phyloP scores from a whole-genome alignment of 2,329 filamentous ascomycete genomes.

The Anthostomella pinea region DNA sequence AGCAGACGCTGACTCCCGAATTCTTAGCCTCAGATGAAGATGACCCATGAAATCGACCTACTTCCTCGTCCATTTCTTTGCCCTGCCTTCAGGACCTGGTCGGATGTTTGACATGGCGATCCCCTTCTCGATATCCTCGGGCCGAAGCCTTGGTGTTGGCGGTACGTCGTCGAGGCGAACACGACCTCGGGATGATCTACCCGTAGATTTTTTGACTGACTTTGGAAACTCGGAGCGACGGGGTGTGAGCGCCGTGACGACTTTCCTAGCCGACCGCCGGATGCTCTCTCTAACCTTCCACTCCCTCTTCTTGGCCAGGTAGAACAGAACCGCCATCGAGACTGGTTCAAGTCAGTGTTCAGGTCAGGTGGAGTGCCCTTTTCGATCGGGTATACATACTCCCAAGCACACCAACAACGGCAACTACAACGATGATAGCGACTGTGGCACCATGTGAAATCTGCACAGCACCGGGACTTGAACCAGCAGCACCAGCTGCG shows the following conservation, averaged over 20 bases:
- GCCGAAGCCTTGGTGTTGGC: constrained; percentile 53
- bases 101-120: constrained; percentile 32
- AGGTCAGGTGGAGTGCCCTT: too few relatives aligned
- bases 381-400: constrained; percentile 47
- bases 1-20: too few relatives aligned
- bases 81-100: constrained; percentile 24
- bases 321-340: constrained; percentile 66
- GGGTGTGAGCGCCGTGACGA: constrained; percentile 61
- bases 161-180: constrained; percentile 55
- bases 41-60: constrained; percentile 10
- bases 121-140: constrained; percentile 60
- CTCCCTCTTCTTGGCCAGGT: constrained; percentile 78
- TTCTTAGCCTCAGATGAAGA: background rate
- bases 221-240: constrained; percentile 58
- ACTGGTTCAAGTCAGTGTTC: constrained; percentile 43
- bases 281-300: constrained; percentile 76
- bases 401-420: constrained; percentile 63
- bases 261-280: constrained; percentile 62
- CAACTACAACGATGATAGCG: constrained; percentile 72
- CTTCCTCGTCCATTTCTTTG: constrained; percentile 29
- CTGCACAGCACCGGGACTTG: constrained; percentile 55
- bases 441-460: constrained; percentile 68
- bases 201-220: constrained; percentile 47
- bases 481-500: constrained; percentile 64
- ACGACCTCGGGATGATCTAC: constrained; percentile 37